phyloP scores from a whole-genome alignment of 2,329 filamentous ascomycete genomes.

The Nectriaceae sp. region DNA sequence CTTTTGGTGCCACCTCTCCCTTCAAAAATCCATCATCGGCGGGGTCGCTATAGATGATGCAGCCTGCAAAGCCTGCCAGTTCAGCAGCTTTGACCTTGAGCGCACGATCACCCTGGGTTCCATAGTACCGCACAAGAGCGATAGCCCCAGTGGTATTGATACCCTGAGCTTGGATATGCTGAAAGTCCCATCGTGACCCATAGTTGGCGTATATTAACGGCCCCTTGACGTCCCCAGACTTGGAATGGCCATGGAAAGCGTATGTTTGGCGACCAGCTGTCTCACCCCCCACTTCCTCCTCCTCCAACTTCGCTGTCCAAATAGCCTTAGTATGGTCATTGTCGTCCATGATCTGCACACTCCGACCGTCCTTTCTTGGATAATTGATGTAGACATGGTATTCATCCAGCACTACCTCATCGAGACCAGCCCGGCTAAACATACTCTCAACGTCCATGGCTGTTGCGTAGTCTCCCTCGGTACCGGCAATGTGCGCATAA shows the following conservation, averaged over 20 bases:
- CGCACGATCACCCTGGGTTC: constrained; percentile 69
- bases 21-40: constrained; percentile 77
- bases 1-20: constrained; percentile 73
- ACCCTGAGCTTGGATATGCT: constrained; percentile 67
- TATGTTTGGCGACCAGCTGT: constrained; percentile 68
- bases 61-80: constrained; percentile 80
- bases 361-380: constrained; percentile 73
- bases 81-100: constrained; percentile 91
- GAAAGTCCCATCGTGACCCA: constrained; percentile 82
- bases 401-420: constrained; percentile 74
- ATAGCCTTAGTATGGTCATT: constrained; percentile 55
- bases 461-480: constrained; percentile 84
- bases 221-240: constrained; percentile 81
- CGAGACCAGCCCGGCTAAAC: constrained; percentile 72
- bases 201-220: constrained; percentile 92
- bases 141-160: constrained; percentile 79
- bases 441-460: constrained; percentile 81
- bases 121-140: constrained; percentile 79
- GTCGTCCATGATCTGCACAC: constrained; percentile 76
- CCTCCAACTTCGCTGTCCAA: constrained; percentile 85
- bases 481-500: constrained; percentile 92
- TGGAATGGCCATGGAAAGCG: constrained; percentile 87
- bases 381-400: constrained; percentile 94
- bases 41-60: constrained; percentile 91
- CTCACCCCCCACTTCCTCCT: constrained; percentile 67